These are phyloP conservation scores for Spathaspora arborariae DNA, from an alignment of 805 yeast species.

Conservation along the genomic window DNA sequence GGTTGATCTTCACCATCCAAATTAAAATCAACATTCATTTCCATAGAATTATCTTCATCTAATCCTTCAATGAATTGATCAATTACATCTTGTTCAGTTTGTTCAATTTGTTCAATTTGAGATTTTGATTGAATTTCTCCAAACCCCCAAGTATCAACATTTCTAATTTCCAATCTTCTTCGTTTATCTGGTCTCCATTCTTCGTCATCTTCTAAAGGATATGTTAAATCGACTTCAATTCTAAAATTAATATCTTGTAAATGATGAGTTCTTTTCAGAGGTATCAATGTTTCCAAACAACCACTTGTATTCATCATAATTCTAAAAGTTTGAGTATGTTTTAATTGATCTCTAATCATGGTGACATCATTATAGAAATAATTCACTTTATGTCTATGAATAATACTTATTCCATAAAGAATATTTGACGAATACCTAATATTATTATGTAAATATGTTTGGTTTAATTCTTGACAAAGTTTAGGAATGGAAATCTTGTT, in stretches of 20 bases:
- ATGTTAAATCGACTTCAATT: constrained; percentile 20
- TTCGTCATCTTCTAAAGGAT: constrained; percentile 8
- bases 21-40: constrained; percentile 3
- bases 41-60: constrained; percentile 3
- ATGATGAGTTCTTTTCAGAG: not conserved
- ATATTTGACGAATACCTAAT: constrained; percentile 39
- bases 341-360: constrained; percentile 1
- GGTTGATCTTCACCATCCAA: constrained; percentile 1
- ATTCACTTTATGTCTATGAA: constrained; percentile 47
- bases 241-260: constrained; percentile 24
- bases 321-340: not conserved
- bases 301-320: not conserved
- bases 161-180: constrained; percentile 15
- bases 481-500: constrained; percentile 37
- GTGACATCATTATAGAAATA: constrained; percentile 35
- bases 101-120: not conserved
- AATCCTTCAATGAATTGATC: not conserved
- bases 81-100: not conserved
- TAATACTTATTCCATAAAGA: constrained; percentile 46
- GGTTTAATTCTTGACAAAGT: constrained; percentile 26
- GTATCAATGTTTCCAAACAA: not conserved
- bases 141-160: constrained; percentile 12
- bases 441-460: constrained; percentile 1
- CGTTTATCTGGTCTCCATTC: constrained; percentile 8
- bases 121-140: constrained; percentile 4